Base-by-base conservation (phyloP, 257 asterid species). In the Scutellaria galericulata region DNA sequence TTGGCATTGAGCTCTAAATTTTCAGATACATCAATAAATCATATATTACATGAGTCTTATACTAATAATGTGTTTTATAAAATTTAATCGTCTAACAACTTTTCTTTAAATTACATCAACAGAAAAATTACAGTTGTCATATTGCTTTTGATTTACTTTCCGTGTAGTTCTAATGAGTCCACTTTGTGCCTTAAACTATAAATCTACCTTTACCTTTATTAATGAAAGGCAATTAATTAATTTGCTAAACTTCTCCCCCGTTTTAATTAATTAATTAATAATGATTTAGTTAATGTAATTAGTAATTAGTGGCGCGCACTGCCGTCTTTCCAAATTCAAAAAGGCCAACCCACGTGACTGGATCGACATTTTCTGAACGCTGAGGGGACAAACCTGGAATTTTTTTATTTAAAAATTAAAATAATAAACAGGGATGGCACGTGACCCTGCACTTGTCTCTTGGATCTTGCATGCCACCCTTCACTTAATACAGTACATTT, bases 391-490 rank as follows among this genome's bases (percentile, higher is more conserved):
- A 58, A 66, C 6, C 58, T 57, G 74, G 51, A 48, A 45, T 55
- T 45, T 53, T 3, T 7, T 8, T 9, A 8, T 8, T 7, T 8
- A 44, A 44, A 44, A 1, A 44, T 8, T 7, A 42, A 42, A 42
- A 42, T 42, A 20, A 51, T 51, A n/a, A 10, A 13, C n/a, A 47
- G 58, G 50, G 70, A 65, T 71, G 18, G 70, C 77, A 77, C 77
- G 81, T 71, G 77, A 71, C 70, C 35, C 68, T 48, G 35, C 77
- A n/a, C 73, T 39, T 48, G 71, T 71, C 18, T 58, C 74, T 47
- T 56, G 39, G 45, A 54, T 71, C 62, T 47, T 77, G 63, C 77
- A 57, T 64, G 57, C 37, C 15, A 24, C 27, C 27, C 37, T 31
- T 31, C 5, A 31, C 37, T 31, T 4, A 24, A 24, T 1, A 31